Conservation (phyloP, 805 yeast species). For the Candida manassasensis region DNA sequence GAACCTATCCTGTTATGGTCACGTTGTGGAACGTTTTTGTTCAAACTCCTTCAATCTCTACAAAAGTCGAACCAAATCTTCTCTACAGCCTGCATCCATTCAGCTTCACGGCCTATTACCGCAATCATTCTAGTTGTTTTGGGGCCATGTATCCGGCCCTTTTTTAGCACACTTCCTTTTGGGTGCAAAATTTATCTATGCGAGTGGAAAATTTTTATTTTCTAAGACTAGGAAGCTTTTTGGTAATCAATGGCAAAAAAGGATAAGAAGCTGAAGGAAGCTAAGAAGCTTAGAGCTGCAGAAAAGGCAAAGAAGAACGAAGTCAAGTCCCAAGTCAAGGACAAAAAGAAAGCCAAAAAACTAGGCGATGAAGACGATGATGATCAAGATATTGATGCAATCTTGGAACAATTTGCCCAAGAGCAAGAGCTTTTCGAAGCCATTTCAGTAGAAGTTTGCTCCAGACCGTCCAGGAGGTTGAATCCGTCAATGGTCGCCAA, state of each 20-base stretch:
- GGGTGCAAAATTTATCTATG: not conserved
- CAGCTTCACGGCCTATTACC: no score
- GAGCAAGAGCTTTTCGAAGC: conserved; percentile 79
- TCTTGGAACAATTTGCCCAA: conserved; percentile 68
- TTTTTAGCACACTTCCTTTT: no score
- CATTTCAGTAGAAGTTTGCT: conserved; percentile 53
- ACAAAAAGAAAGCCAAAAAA: conserved; percentile 71
- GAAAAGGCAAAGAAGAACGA: conserved; percentile 74
- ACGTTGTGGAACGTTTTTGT: no score
- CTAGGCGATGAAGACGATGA: conserved; percentile 78
- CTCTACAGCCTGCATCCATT: no score
- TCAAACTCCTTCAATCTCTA: no score
- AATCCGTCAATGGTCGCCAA: conserved; percentile 72
- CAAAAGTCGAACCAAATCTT: no score
- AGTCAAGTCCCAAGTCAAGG: conserved; percentile 68
- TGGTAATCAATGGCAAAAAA: conserved; percentile 95
- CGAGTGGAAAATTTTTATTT: not conserved
- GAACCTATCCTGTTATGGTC: no score
- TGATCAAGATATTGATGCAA: conserved; percentile 80
- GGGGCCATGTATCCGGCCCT: no score
- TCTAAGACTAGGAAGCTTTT: no score
- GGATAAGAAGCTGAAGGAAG: conserved; percentile 80
- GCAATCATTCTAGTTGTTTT: no score
- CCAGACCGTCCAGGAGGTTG: conserved; percentile 63
- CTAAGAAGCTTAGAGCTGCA: conserved; percentile 84